Evolutionary conservation across 305 asterid species (phyloP).

Genomic region (Andrographis paniculata): DNA sequence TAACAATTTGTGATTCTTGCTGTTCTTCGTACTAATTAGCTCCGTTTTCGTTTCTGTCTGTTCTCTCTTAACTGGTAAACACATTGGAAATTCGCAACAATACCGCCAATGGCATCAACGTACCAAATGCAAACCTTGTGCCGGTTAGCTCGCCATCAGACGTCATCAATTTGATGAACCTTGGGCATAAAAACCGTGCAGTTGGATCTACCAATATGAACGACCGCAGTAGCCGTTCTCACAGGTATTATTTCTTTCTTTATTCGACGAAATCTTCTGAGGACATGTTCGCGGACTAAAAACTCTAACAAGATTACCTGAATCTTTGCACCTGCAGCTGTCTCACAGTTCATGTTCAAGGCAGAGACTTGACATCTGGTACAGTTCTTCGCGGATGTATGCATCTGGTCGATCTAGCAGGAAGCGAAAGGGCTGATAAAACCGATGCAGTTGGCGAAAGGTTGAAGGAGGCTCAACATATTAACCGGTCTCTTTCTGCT

Average conservation of each 20-base stretch:
- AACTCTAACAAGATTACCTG: background rate
- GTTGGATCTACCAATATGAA: conserved; percentile 78
- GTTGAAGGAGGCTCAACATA: conserved; percentile 86
- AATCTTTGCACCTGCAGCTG: conserved; percentile 40
- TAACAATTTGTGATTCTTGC: conserved; percentile 7
- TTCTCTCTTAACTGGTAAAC: conserved; percentile 35
- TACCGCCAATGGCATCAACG: conserved; percentile 57
- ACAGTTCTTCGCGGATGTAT: conserved; percentile 69
- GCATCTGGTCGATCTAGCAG: conserved; percentile 94
- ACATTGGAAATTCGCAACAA: conserved; percentile 73
- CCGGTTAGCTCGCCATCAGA: conserved; percentile 66
- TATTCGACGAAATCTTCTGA: background rate
- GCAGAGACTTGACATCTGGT: conserved; percentile 75
- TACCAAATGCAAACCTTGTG: conserved; percentile 69
- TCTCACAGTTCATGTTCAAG: conserved; percentile 86
- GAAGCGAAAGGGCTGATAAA: conserved; percentile 91
- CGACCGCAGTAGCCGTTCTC: conserved; percentile 88
- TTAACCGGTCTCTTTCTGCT: conserved; percentile 82
- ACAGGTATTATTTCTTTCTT: conserved; percentile 40
- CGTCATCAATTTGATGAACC: conserved; percentile 70
- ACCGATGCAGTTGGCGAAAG: conserved; percentile 93
- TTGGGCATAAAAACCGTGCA: conserved; percentile 82
- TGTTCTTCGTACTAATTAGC: background rate
- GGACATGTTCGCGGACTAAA: background rate
- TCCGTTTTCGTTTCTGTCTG: conserved; percentile 6